These are phyloP conservation scores for Gynochthodes officinalis DNA, from an alignment of 257 asterid genomes.

Conservation along the genomic window DNA sequence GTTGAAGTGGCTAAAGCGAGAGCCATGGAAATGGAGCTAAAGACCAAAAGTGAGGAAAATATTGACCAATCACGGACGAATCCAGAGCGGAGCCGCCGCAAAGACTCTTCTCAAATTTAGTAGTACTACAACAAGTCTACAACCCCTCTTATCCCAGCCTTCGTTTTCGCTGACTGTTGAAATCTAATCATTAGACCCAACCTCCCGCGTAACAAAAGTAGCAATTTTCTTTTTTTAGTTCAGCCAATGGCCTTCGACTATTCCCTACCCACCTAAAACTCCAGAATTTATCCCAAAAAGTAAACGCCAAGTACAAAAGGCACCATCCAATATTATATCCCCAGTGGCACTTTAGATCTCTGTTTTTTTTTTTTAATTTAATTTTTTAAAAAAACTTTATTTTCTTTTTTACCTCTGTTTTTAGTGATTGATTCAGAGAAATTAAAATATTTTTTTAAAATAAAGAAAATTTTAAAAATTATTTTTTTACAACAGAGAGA, in stretches of 20 bases:
- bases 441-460: too few species aligned
- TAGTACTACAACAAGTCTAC: too few species aligned
- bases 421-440: too few species aligned
- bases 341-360: too few species aligned
- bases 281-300: neutral
- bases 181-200: constrained; percentile 42
- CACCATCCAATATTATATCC: too few species aligned
- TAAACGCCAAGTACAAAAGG: neutral
- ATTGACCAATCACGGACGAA: constrained; percentile 12
- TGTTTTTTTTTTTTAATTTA: too few species aligned
- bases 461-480: too few species aligned
- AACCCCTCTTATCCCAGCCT: neutral
- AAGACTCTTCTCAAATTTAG: constrained; percentile 12
- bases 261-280: neutral
- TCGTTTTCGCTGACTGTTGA: constrained; percentile 34
- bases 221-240: neutral
- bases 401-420: too few species aligned
- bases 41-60: neutral
- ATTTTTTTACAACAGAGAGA: too few species aligned
- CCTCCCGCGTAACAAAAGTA: constrained; percentile 10
- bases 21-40: too few species aligned
- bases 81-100: constrained; percentile 35
- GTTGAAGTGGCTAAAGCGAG: too few species aligned
- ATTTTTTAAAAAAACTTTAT: too few species aligned
- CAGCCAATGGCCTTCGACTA: constrained; percentile 13